Evolutionary conservation across 805 yeast genomes (phyloP), one percentile per base, ranked within the genome.

Genomic region (Saturnispora dispora): DNA sequence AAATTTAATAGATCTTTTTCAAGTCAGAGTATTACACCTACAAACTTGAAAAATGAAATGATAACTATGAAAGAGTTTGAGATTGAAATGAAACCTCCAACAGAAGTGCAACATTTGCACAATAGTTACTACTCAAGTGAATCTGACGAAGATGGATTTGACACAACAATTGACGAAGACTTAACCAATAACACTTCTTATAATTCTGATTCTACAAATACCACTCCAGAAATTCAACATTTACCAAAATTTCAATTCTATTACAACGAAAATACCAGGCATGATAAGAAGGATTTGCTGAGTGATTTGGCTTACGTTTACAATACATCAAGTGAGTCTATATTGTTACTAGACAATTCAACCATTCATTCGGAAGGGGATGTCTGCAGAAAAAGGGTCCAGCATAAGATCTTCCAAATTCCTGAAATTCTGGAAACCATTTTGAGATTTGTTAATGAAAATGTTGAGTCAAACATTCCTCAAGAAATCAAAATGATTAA

Each of bases 391-490:
- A 35, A 13, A 18, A 25, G 5, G 28, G 10, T 27, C 11, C 28
- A 44, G 9, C 53, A 53, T 30, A 15, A 32, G 15, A 83, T 88
- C 8, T 84, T 88, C 60, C 71, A 73, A 47, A 81, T 84, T 35
- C 96, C 96, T 0, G 96, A 88, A 64, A 82, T 88, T 48, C 70
- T 88, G 15, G 65, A 72, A 54, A 71, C 73, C 50, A 85, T 88
- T 11, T 65, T 87, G 22, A 68, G 71, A 25, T 79, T 71, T 61
- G 83, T 84, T n/a, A 88, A 84, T 52, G 65, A 69, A 25, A 77
- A 74, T 53, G 65, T 61, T 47, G 44, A 53, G 20, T 70, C 75
- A 1, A 62, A 66, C 8, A 70, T 81, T n/a, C 91, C 91, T 2
- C 76, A 72, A 44, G 91, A 86, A 59, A 63, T 66, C 15, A 63